Conservation (phyloP, 2,329 filamentous ascomycete species). For the Pochonia chlamydosporia region DNA sequence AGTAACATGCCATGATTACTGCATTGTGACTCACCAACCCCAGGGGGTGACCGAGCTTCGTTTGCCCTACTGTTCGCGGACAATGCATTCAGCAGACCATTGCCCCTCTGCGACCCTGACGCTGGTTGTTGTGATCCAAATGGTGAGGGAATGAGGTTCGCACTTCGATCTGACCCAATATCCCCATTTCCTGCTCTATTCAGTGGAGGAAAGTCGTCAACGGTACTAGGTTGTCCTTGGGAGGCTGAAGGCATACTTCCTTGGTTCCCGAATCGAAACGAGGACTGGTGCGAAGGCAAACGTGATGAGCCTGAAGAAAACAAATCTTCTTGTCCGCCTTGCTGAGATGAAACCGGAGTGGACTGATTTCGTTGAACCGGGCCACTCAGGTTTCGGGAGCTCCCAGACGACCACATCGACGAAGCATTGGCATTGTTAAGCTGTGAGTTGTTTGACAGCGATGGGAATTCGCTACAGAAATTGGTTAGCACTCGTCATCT, state of each 20-base stretch:
- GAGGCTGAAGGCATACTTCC: constrained; percentile 34
- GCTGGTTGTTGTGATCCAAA: constrained; percentile 44
- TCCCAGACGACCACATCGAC: constrained; percentile 50
- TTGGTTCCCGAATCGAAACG: constrained; percentile 50
- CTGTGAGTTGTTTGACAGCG: constrained; percentile 56
- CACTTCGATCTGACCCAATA: constrained; percentile 48
- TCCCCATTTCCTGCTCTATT: constrained; percentile 53
- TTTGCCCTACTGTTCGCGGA: constrained; percentile 50
- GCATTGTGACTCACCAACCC: constrained; percentile 24
- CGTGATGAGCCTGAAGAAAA: constrained; percentile 37
- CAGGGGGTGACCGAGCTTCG: constrained; percentile 44
- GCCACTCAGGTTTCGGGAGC: constrained; percentile 41
- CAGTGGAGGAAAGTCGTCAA: constrained; percentile 59
- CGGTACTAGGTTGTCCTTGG: constrained; percentile 41
- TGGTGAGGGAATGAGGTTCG: constrained; percentile 43
- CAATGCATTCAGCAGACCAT: constrained; percentile 59
- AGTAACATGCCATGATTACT: not conserved
- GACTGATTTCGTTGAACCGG: constrained; percentile 45
- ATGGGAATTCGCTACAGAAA: constrained; percentile 54
- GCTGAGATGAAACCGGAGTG: constrained; percentile 45
- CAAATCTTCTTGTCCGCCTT: constrained; percentile 42
- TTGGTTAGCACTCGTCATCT: not conserved
- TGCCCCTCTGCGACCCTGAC: constrained; percentile 40
- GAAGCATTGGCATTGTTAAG: constrained; percentile 41
- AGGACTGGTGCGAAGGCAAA: constrained; percentile 33